Conservation (phyloP, 805 yeast species). For the Kazachstania kunashirensis region DNA sequence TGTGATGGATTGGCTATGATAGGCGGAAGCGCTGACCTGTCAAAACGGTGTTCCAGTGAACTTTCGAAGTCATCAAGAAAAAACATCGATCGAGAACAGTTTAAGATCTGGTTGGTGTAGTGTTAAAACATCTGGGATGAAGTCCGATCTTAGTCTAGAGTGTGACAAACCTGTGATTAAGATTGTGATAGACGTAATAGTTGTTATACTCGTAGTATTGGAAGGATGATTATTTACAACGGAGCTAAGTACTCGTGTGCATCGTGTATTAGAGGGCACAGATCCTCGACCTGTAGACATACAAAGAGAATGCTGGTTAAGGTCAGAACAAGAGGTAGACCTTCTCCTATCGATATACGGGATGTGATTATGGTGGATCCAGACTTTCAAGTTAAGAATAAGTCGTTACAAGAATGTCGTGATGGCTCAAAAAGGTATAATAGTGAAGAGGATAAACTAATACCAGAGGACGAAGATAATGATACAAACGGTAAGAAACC, state of each 20-base stretch:
- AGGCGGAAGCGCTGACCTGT: no score
- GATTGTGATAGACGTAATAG: no score
- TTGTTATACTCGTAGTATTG: no score
- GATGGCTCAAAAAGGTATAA: conserved; percentile 3
- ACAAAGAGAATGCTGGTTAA: conserved; percentile 69
- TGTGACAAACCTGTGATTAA: no score
- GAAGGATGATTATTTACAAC: conserved; percentile 77
- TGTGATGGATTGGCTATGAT: no score
- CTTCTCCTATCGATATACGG: conserved; percentile 41
- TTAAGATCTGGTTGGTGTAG: no score
- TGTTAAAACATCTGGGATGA: no score
- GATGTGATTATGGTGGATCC: conserved; percentile 27
- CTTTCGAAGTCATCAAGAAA: no score
- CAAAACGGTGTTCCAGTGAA: no score
- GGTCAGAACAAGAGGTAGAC: conserved; percentile 86
- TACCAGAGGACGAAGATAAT: conserved; percentile 7
- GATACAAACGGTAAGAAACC: neutral
- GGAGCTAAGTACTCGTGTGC: conserved; percentile 76
- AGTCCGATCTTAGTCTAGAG: no score
- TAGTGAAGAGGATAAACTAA: neutral
- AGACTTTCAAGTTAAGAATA: conserved; percentile 17
- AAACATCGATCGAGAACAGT: no score
- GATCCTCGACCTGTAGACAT: conserved; percentile 82
- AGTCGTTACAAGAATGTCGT: conserved; percentile 3
- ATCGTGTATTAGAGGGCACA: conserved; percentile 85